Evolutionary conservation across 257 asterid genomes (phyloP).

Genomic region (Henckelia pumila): DNA sequence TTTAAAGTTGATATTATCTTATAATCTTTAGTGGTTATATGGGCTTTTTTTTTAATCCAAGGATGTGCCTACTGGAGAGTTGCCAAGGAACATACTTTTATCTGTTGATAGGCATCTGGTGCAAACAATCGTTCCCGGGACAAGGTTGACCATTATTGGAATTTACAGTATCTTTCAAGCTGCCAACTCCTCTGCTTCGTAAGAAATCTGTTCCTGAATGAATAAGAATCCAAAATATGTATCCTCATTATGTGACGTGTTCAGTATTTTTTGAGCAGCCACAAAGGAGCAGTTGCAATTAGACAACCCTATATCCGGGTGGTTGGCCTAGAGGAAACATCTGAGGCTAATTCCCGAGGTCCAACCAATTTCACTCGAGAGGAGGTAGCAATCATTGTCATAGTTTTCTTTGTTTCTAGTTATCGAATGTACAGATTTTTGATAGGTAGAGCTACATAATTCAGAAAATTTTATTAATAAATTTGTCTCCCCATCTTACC

Average conservation of each 20-base stretch:
- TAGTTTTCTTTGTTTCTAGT: neutral
- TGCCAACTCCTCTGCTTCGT: constrained; percentile 79
- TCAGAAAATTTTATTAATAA: neutral
- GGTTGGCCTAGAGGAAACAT: constrained; percentile 84
- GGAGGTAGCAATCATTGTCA: constrained; percentile 54
- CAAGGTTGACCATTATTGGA: constrained; percentile 93
- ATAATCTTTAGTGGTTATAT: neutral
- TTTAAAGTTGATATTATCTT: neutral
- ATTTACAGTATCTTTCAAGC: constrained; percentile 95
- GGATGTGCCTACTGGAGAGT: constrained; percentile 99
- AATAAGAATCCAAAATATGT: neutral
- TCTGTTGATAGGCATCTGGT: constrained; percentile 96
- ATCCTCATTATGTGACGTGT: constrained; percentile 14
- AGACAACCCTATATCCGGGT: constrained; percentile 96
- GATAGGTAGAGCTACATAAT: neutral
- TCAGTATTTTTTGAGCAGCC: constrained; percentile 48
- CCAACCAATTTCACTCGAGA: constrained; percentile 77
- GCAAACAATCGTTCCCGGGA: constrained; percentile 98
- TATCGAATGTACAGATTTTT: neutral
- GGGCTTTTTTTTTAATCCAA: constrained; percentile 26
- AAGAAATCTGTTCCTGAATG: constrained; percentile 33
- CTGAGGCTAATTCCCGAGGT: constrained; percentile 79
- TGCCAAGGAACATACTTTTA: constrained; percentile 93
- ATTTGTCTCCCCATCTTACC: neutral
- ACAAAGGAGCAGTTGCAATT: constrained; percentile 95